phyloP scores from a whole-genome alignment of 1,139 yeast species.

The Magnusiomyces fungicola region DNA sequence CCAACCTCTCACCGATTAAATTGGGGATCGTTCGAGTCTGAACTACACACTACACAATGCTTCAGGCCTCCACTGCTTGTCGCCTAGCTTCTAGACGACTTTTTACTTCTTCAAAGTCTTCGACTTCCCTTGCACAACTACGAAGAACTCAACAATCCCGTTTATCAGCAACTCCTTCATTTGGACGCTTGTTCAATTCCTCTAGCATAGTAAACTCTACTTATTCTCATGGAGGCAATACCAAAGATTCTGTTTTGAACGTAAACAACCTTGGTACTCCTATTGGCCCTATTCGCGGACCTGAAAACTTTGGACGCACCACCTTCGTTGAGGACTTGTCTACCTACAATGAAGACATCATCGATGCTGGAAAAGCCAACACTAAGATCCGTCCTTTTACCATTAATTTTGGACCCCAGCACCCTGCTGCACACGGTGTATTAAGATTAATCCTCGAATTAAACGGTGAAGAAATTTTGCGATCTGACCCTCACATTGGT shows the following conservation, averaged over 20 bases:
- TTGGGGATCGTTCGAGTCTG: too few relatives aligned
- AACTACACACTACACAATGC: too few relatives aligned
- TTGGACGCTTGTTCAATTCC: constrained; percentile 4
- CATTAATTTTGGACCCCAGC: constrained; percentile 88
- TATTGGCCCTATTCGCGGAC: constrained; percentile 31
- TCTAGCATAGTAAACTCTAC: constrained; percentile 11
- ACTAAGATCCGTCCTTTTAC: constrained; percentile 76
- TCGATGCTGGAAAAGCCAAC: constrained; percentile 25
- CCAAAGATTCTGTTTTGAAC: constrained; percentile 16
- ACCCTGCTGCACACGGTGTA: constrained; percentile 94
- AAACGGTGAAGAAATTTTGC: constrained; percentile 81
- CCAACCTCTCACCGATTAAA: too few relatives aligned
- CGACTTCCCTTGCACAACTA: neutral
- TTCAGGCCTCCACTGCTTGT: constrained; percentile 4
- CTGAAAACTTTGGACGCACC: constrained; percentile 29
- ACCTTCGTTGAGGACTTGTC: constrained; percentile 32
- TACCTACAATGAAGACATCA: constrained; percentile 20
- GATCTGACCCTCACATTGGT: constrained; percentile 87
- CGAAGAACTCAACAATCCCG: neutral
- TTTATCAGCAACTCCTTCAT: neutral
- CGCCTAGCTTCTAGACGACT: constrained; percentile 6
- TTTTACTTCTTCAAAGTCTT: neutral
- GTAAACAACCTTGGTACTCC: constrained; percentile 28
- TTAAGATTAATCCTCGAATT: constrained; percentile 77
- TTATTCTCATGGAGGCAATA: constrained; percentile 12